phyloP scores from a whole-genome alignment of 2,329 filamentous ascomycete species.

The Triangularia setosa region DNA sequence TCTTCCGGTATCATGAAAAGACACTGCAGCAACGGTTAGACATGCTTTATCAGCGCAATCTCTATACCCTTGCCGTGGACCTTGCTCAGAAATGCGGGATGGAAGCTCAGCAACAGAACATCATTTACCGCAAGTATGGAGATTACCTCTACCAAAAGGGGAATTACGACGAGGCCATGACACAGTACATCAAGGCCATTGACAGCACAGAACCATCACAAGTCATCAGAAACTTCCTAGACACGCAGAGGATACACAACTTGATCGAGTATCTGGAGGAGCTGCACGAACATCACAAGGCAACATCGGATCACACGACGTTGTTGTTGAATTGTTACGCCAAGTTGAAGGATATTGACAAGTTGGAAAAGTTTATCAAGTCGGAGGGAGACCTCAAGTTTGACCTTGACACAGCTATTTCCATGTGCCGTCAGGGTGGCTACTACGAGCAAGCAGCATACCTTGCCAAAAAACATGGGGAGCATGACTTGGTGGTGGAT shows the following conservation, averaged over 20 bases:
- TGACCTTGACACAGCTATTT: constrained; percentile 92
- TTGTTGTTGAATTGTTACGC: constrained; percentile 95
- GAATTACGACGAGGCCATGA: constrained; percentile 98
- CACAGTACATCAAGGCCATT: constrained; percentile 93
- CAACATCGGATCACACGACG: constrained; percentile 92
- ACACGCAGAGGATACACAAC: constrained; percentile 96
- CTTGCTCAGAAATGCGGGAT: constrained; percentile 86
- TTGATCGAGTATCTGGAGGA: constrained; percentile 96
- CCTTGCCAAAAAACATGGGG: constrained; percentile 87
- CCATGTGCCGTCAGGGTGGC: constrained; percentile 94
- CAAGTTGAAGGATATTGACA: constrained; percentile 94
- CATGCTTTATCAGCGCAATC: constrained; percentile 87
- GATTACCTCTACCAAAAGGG: constrained; percentile 93
- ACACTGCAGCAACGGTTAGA: constrained; percentile 85
- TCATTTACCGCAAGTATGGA: constrained; percentile 90
- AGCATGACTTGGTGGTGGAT: constrained; percentile 90
- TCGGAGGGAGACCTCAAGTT: constrained; percentile 93
- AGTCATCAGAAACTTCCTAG: constrained; percentile 92
- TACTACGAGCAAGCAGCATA: constrained; percentile 97
- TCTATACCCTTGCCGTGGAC: constrained; percentile 88
- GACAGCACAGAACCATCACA: constrained; percentile 95
- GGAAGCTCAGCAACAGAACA: constrained; percentile 75
- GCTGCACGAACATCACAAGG: constrained; percentile 87
- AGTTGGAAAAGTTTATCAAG: constrained; percentile 95
- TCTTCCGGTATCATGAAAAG: constrained; percentile 85